Conservation (phyloP, 1,284 basidiomycete genomes). For the Ceratobasidium sp. region DNA sequence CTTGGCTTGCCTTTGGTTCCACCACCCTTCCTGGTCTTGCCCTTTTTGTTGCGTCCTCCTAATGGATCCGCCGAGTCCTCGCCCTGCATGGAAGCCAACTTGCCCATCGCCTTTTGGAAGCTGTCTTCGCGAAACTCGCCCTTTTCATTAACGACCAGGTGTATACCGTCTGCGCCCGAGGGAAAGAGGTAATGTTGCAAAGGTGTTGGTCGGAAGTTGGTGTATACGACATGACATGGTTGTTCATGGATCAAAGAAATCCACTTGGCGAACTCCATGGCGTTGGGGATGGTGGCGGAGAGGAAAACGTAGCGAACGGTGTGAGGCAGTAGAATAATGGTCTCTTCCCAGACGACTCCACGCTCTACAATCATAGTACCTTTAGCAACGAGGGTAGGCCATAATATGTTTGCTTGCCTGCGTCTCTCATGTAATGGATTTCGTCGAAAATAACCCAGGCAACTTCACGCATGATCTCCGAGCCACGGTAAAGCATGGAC, state of each 20-base stretch:
- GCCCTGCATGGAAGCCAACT: constrained; percentile 82
- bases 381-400: constrained; percentile 12
- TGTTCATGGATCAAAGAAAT: constrained; percentile 97
- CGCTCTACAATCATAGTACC: constrained; percentile 56
- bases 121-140: constrained; percentile 97
- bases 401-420: constrained; percentile 51
- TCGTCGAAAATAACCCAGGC: constrained; percentile 99
- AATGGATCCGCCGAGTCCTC: constrained; percentile 90
- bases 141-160: constrained; percentile 97
- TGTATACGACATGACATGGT: constrained; percentile 99
- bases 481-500: constrained; percentile 98
- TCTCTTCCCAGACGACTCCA: constrained; percentile 87
- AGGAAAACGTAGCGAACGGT: constrained; percentile 98
- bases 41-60: constrained; percentile 83
- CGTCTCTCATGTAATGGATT: constrained; percentile 99
- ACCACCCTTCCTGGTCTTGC: constrained; percentile 90
- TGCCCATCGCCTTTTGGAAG: constrained; percentile 98
- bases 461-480: constrained; percentile 99
- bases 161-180: constrained; percentile 94
- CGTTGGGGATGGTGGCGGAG: constrained; percentile 99
- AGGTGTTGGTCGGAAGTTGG: constrained; percentile 97
- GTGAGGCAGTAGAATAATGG: constrained; percentile 96
- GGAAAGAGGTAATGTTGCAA: constrained; percentile 99
- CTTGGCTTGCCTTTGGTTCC: constrained; percentile 79
- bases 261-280: constrained; percentile 99